Percentiles rank a stretch among this genome's conserved stretches.
These are phyloP conservation scores for Hericium coralloides DNA, from an alignment of 768 basidiomycete genomes.

Conservation along the genomic window DNA sequence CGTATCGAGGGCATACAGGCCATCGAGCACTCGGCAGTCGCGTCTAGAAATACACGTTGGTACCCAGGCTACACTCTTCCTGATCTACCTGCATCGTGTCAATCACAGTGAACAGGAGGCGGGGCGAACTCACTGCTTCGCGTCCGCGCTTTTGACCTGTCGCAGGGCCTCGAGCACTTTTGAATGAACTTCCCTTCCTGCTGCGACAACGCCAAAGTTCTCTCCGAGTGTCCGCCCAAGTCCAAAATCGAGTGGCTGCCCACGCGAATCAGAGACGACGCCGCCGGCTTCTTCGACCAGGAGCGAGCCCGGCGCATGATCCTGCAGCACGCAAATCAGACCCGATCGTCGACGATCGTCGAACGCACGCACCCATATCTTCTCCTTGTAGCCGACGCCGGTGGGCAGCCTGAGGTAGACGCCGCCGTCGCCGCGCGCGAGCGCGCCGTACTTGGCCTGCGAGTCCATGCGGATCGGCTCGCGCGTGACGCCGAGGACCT, in stretches of 20 bases:
- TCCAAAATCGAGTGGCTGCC: constrained; percentile 74
- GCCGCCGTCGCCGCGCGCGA: constrained; percentile 70
- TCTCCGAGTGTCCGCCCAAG: constrained; percentile 76
- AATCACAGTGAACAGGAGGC: too few relatives aligned
- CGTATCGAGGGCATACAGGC: too few relatives aligned
- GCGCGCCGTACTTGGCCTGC: constrained; percentile 89
- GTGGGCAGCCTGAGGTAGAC: constrained; percentile 77
- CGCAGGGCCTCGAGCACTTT: constrained; percentile 69
- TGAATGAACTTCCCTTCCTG: constrained; percentile 60
- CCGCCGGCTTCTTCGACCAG: constrained; percentile 89
- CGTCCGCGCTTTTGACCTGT: constrained; percentile 28
- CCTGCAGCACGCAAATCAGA: constrained; percentile 32
- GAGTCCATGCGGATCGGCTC: constrained; percentile 83
- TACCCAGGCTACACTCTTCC: too few relatives aligned
- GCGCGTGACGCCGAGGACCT: constrained; percentile 54
- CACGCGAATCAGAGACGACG: constrained; percentile 76
- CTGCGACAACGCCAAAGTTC: constrained; percentile 85
- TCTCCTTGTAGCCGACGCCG: constrained; percentile 74
- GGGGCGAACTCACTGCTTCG: not conserved
- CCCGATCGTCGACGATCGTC: too few relatives aligned
- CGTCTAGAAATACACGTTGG: too few relatives aligned
- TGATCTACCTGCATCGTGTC: too few relatives aligned
- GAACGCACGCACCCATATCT: constrained; percentile 74
- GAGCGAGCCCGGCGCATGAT: constrained; percentile 83
- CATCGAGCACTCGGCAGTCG: too few relatives aligned